Conservation (phyloP, 371 early-diverging fungal species). For the Polyrhizophydium stewartii region DNA sequence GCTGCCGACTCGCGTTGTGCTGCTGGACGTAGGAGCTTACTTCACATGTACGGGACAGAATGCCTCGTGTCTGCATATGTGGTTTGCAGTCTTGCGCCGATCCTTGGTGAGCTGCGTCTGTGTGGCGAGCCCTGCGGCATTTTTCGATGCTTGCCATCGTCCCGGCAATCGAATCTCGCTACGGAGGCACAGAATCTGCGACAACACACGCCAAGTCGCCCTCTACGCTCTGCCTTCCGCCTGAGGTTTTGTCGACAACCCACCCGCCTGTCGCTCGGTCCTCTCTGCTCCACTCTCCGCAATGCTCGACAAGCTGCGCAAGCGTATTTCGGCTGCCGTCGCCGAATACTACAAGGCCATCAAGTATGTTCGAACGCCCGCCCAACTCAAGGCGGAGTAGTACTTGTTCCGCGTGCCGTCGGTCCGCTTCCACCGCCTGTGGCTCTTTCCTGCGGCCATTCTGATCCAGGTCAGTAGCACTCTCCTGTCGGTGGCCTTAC, state of each 20-base stretch:
- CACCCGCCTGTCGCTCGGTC: background rate
- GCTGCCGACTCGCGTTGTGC: too few species aligned
- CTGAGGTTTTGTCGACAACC: background rate
- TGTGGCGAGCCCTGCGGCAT: too few species aligned
- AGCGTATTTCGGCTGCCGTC: too few species aligned
- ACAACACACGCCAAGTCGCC: too few species aligned
- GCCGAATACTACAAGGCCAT: constrained; percentile 36
- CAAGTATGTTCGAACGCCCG: constrained; percentile 26
- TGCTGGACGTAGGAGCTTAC: too few species aligned
- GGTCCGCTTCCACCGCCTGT: constrained; percentile 48
- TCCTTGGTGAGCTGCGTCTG: too few species aligned
- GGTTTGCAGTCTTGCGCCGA: too few species aligned
- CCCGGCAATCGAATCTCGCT: too few species aligned
- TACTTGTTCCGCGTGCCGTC: constrained; percentile 22
- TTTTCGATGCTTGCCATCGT: too few species aligned
- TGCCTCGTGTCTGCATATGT: too few species aligned
- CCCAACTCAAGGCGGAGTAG: constrained; percentile 30
- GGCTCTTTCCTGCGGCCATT: constrained; percentile 54
- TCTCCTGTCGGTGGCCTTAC: background rate
- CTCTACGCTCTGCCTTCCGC: background rate
- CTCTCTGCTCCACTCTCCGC: background rate
- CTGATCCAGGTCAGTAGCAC: constrained; percentile 42
- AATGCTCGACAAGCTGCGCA: background rate
- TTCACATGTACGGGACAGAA: too few species aligned
- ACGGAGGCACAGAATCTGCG: too few species aligned